Evolutionary conservation across 2,329 filamentous ascomycete genomes (phyloP), one percentile per base, ranked within the genome.

Genomic region (Trichothecium roseum): DNA sequence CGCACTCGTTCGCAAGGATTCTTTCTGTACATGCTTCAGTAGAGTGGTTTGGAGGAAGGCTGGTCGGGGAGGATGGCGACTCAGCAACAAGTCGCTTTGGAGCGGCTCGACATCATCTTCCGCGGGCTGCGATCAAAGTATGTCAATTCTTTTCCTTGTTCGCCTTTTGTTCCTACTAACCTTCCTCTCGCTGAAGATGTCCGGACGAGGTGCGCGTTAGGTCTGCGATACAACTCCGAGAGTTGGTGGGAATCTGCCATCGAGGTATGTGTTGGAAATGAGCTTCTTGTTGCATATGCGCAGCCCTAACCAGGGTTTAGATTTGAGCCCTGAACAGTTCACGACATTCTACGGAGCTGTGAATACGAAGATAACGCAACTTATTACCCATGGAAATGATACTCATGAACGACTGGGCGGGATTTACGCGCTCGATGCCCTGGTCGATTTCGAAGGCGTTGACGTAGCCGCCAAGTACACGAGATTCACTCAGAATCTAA

Each of bases 361-460:
- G 35, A 74, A 75, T 45, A 67, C 66, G 40, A 68, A 65, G 40
- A 73, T 76, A 29, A 75, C 71, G 18, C 60, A 62, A 28, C 60
- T 96, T 45, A 86, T 94, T 42, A 78, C 86, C 32, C 85, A 89
- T 56, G 84, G 87, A 43, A 81, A 75, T 62, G 88, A 94, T 56
- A 81, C 85, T 5, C 78, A 81, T 48, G 91, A 98, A 55, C 81
- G 87, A 39, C 78, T 95, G 38, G 91, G 88, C 42, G 93, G 91
- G 35, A 82, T 98, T 42, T 81, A 91, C 49, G 89, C 89, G 40
- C 75, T 98, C 41, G 89, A 94, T 57, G 81, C 82, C 38, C 76
- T 98, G 37, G 89, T 96, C 58, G 88, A 95, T 56, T 95, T 96
- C 55, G 89, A 95, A 49, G 89, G 88, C 40, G 85, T 95, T 48